These are phyloP conservation scores for Rhizoctonia solani DNA, from an alignment of 1,284 basidiomycete species.

Conservation along the genomic window DNA sequence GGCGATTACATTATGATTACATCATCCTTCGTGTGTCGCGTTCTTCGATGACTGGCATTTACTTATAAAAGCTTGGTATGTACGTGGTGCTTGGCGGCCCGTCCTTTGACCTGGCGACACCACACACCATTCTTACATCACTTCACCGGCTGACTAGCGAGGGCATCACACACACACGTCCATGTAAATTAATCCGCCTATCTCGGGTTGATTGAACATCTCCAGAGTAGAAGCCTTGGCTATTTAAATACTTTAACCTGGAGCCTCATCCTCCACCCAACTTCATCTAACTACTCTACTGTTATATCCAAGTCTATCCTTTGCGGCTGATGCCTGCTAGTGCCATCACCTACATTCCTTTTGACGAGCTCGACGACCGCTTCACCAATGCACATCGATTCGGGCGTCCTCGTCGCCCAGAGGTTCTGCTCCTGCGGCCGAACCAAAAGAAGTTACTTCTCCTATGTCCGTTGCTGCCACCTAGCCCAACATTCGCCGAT, in stretches of 20 bases:
- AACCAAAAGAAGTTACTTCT: constrained; percentile 23
- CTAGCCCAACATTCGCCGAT: constrained; percentile 12
- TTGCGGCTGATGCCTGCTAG: constrained; percentile 19
- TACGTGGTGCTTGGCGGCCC: background rate
- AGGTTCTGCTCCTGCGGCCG: constrained; percentile 8
- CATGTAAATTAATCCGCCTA: too few species aligned
- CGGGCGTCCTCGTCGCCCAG: constrained; percentile 22
- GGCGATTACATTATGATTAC: background rate
- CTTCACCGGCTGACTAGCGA: background rate
- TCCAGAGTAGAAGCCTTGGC: too few species aligned
- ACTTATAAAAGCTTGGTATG: background rate
- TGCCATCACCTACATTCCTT: constrained; percentile 24
- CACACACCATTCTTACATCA: background rate
- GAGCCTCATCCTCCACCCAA: background rate
- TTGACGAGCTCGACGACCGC: constrained; percentile 33
- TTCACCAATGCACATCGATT: constrained; percentile 32
- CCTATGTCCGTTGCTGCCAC: constrained; percentile 17
- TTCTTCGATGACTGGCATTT: too few species aligned
- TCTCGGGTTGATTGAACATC: too few species aligned
- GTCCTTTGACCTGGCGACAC: background rate
- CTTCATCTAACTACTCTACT: background rate
- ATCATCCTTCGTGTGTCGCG: background rate
- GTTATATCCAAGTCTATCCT: background rate
- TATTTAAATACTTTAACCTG: background rate
- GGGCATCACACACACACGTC: too few species aligned